Evolutionary conservation across 441 rosid species (phyloP).

Genomic region (Theobroma grandiflorum): DNA sequence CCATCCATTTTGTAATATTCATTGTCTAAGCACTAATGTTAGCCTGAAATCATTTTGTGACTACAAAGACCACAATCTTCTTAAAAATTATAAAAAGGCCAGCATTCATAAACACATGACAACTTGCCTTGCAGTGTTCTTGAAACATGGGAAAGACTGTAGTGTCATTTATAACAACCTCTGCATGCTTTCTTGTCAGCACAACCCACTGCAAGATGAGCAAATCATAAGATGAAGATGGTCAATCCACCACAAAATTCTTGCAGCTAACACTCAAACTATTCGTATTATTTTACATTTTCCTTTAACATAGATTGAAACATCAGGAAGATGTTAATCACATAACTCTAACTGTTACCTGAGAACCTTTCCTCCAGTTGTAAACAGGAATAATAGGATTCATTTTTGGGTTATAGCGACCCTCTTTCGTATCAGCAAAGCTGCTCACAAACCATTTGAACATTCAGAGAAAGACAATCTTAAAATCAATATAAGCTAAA

Average conservation of each 20-base stretch:
- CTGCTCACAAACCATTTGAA: slow-evolving; percentile 50
- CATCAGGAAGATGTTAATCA: slow-evolving; percentile 17
- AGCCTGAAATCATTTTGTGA: slow-evolving; percentile 1
- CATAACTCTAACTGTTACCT: slow-evolving; percentile 55
- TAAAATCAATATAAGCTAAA: neutral
- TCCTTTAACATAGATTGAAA: neutral
- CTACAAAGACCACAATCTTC: neutral
- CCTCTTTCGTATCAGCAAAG: slow-evolving; percentile 96
- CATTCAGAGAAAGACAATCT: slow-evolving; percentile 15
- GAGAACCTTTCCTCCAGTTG: slow-evolving; percentile 99
- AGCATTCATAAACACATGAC: slow-evolving; percentile 19
- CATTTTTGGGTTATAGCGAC: slow-evolving; percentile 98
- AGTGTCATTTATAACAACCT: slow-evolving; percentile 80
- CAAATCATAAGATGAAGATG: slow-evolving; percentile 26
- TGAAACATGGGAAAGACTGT: slow-evolving; percentile 87
- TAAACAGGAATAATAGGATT: slow-evolving; percentile 70
- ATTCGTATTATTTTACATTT: neutral
- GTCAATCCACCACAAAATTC: neutral
- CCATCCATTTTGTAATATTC: neutral
- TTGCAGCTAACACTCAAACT: neutral
- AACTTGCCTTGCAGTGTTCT: slow-evolving; percentile 89
- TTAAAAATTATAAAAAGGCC: slow-evolving; percentile 17
- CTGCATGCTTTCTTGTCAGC: slow-evolving; percentile 88
- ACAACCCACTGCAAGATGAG: slow-evolving; percentile 80
- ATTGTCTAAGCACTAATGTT: neutral